phyloP scores from a whole-genome alignment of 768 basidiomycete genomes.

The Kwoniella sp. region DNA sequence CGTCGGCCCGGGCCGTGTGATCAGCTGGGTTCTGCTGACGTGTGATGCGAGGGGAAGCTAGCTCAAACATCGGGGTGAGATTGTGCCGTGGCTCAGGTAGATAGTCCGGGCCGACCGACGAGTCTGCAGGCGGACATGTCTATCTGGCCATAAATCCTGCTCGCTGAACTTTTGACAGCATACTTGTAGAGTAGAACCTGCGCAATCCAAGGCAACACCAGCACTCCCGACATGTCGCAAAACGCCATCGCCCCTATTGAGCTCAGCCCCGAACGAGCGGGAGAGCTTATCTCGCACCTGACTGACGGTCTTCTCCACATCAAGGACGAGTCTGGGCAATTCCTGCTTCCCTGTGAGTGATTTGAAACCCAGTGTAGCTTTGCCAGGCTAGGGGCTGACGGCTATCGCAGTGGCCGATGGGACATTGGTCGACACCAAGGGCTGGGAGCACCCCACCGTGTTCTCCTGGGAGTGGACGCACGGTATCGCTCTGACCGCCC shows the following conservation, averaged over 20 bases:
- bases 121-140: no score
- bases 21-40: no score
- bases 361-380: no score
- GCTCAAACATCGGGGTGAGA: no score
- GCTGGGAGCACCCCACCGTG: conserved; percentile 52
- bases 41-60: no score
- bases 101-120: no score
- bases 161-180: no score
- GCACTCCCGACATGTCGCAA: conserved; percentile 4
- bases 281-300: conserved; percentile 37
- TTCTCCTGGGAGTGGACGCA: conserved; percentile 56
- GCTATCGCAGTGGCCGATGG: conserved; percentile 54
- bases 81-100: no score
- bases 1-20: no score
- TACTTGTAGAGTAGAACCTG: no score
- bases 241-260: conserved; percentile 6
- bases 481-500: conserved; percentile 40
- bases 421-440: conserved; percentile 59
- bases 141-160: no score
- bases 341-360: conserved; percentile 52
- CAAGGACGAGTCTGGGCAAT: conserved; percentile 58
- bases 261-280: conserved; percentile 27
- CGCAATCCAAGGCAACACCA: not conserved
- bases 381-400: no score
- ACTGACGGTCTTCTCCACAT: conserved; percentile 54